Evolutionary conservation across 306 rosid species (phyloP), one percentile per base, ranked within the genome.

Genomic region (Sindora glabra): DNA sequence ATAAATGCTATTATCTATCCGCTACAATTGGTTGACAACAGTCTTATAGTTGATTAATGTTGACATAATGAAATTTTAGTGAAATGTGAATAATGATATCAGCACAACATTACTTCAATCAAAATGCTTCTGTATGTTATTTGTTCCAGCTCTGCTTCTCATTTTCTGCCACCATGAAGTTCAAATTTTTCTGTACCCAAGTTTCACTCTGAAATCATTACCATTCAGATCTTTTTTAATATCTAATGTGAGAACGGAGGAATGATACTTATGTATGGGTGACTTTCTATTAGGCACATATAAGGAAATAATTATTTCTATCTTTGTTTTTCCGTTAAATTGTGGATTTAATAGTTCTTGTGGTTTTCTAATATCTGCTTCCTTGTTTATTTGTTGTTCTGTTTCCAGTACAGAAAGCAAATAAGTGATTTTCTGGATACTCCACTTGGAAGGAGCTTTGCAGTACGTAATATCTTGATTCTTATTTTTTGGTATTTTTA

Each of bases 341-440:
- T n/a, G n/a, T n/a, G n/a, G n/a, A n/a, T 25, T 59, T 27, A 5
- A 41, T 40, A 10, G 26, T 5, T 68, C 32, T 56, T 24, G 12
- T 4, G 46, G 12, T 36, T n/a, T 19, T 44, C 18, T 36, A 2
- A 10, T 61, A 18, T 60, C 13, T 51, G 10, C 15, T 19, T 58
- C 7, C 16, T 71, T 50, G 51, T 2, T 59, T 19, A 60, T 56
- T 33, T 50, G 10, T 18, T 44, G 52, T 34, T 54, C n/a, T 59
- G 16, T 33, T 49, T 83, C 77, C 98, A 89, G 95, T 89, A 92
- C 84, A 78, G 90, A 81, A 75, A 48, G 71, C 90, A 89, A 81
- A 64, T 88, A 16, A 64, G 37, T 69, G 79, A 54, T 15, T 76
- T 89, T 64, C 49, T 86, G 62, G 82, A 78, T 19, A 83, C 94